Conservation (phyloP, 2,329 filamentous ascomycete species). For the Pseudonectria buxi region DNA sequence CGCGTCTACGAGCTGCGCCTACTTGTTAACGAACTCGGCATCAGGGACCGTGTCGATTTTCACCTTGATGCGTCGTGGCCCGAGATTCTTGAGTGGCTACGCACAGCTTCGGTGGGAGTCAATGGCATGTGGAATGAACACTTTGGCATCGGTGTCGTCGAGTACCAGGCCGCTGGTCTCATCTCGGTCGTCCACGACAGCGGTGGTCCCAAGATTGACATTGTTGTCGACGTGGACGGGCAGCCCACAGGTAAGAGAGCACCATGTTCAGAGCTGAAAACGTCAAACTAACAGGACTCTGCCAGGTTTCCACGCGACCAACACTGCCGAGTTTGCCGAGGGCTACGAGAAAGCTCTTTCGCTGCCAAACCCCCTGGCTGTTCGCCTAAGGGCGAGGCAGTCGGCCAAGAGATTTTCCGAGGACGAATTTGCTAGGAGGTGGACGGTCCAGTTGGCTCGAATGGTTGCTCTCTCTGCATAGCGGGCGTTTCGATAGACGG, state of each 20-base stretch:
- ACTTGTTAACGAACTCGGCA: conserved; percentile 75
- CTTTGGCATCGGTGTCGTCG: conserved; percentile 96
- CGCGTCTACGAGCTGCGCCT: conserved; percentile 83
- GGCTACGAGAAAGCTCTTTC: conserved; percentile 73
- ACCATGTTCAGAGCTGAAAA: background rate
- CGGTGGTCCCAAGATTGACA: conserved; percentile 88
- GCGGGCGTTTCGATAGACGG: conserved; percentile 9
- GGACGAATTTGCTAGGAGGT: conserved; percentile 72
- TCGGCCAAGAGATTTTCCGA: conserved; percentile 85
- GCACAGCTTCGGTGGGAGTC: conserved; percentile 73
- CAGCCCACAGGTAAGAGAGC: conserved; percentile 60
- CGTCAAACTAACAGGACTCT: background rate
- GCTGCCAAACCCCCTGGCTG: conserved; percentile 63
- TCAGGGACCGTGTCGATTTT: conserved; percentile 81
- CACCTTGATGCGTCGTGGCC: conserved; percentile 86
- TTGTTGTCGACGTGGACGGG: conserved; percentile 75
- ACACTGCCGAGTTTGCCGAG: conserved; percentile 68
- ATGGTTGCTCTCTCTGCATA: conserved; percentile 48
- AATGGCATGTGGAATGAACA: conserved; percentile 99
- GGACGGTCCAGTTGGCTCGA: conserved; percentile 67
- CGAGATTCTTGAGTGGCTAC: conserved; percentile 73
- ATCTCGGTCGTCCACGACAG: conserved; percentile 91
- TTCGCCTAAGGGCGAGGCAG: conserved; percentile 67
- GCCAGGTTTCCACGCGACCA: conserved; percentile 77
- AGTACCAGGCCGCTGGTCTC: conserved; percentile 92